phyloP scores from a whole-genome alignment of 306 rosid species.

The Quercus glauca region DNA sequence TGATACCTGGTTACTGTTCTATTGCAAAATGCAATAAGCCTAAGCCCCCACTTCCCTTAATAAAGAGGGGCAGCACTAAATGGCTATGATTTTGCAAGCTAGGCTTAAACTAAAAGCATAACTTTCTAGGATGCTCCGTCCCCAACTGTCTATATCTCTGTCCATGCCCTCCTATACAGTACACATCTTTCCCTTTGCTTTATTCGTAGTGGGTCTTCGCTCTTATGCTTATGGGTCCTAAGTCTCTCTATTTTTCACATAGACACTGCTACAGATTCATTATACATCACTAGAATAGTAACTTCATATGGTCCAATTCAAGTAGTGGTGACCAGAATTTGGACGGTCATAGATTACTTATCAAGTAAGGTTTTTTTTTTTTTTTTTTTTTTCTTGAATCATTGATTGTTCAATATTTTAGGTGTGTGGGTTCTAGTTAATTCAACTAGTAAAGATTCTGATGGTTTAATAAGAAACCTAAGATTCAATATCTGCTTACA shows the following conservation, averaged over 20 bases:
- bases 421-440: no score
- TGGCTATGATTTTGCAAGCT: slow-evolving; percentile 2
- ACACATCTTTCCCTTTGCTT: neutral
- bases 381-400: neutral
- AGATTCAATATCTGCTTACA: fast-evolving
- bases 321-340: neutral
- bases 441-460: no score
- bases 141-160: neutral
- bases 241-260: neutral
- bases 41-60: neutral
- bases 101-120: neutral
- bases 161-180: neutral
- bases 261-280: neutral
- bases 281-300: neutral
- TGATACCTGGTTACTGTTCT: slow-evolving; percentile 3
- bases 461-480: no score
- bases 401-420: neutral
- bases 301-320: neutral
- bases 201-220: neutral
- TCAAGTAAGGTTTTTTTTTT: neutral
- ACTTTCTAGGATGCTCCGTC: slow-evolving; percentile 18
- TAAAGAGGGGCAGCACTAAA: neutral
- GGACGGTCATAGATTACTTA: neutral
- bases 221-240: slow-evolving; percentile 4
- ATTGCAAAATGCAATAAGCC: neutral